Base-by-base conservation (phyloP, 2,329 filamentous ascomycete genomes). In the Ascochyta clinopodiicola region DNA sequence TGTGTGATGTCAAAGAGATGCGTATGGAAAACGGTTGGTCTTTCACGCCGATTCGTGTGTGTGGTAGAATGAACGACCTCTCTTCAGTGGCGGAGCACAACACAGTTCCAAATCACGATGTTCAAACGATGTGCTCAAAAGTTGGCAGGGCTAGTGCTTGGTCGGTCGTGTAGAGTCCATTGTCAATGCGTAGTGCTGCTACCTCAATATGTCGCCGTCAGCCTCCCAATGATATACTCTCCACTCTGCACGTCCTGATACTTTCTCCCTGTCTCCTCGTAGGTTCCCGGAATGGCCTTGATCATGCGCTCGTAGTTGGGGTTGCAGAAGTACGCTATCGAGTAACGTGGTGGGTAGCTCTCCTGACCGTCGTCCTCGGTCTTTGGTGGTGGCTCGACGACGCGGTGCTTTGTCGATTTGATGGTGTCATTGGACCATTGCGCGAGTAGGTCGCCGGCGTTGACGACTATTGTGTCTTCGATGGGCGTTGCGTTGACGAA, bases 351-450 rank as follows among this genome's bases (percentile, higher is more conserved):
- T 1, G 92, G 91, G 73, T 96, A 88, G 17, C 81, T 82, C 3
- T 73, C 74, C 7, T 77, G 78, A 15, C 78, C 79, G 4, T 81
- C 82, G 15, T 80, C 79, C 0, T 76, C 72, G 10, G 66, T 59
- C 35, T 72, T 73, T 4, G 72, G 67, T 0, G 91, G 90, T 2
- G 93, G 93, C 77, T 96, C 90, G 5, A 97, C 90, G 0, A 97
- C 93, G 10, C 92, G 86, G 75, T 97, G 93, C 57, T 92, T 86
- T 4, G 93, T 97, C 71, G 90, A 94, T 78, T 90, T 92, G 78
- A 97, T 96, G 4, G 85, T 89, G 69, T 96, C 91, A 70, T 97
- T 97, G 61, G 89, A 91, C 93, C 92, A 96, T 47, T 92, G 82
- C 1, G 91, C 88, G 44, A 97, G 79, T 63, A 97, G 73, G 71